Evolutionary conservation across 306 rosid species (phyloP), one percentile per base, ranked within the genome.

Genomic region (Lathyrus aphaca): DNA sequence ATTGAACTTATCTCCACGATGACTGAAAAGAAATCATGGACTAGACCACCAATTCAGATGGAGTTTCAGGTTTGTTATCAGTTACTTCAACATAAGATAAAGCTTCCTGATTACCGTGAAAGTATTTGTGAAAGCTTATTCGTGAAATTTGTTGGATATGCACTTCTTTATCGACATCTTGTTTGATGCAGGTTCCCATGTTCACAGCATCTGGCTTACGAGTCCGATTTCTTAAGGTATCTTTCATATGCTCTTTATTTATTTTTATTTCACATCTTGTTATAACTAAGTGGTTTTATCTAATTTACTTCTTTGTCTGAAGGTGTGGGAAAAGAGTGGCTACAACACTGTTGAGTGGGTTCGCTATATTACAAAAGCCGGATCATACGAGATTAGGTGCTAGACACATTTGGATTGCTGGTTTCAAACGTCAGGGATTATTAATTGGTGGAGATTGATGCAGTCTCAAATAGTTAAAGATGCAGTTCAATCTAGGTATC

Each of bases 261-360:
- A 8, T 18, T 61, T 19, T 15, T 18, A 21, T 48, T 53, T 45
- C 16, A 15, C 43, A 54, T 65, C 23, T 49, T 27, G 53, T 8
- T 16, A 4, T 0, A 78, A 69, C 55, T 46, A 15, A 12, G 4
- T 27, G 62, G 43, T 11, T 71, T 72, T 37, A 29, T 46, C 15
- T 30, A 64, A 49, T 70, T 32, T 14, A 40, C 43, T 73, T 64
- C 21, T 80, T n/a, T n/a, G 78, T 65, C 18, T 82, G 79, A 80
- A 95, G 99, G 99, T 95, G 11, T 91, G 99, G 99, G 97, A 95
- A 85, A 95, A 91, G 88, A 95, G 97, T 43, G 97, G 99, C 25
- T 91, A 95, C 88, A 91, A 89, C 80, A 95, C 99, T 5, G 99
- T 95, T 6, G 99, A 95, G 80, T 95, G 99, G 99, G 99, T 95